Percentiles rank a stretch among this genome's conserved stretches.
These are phyloP conservation scores for Cutaneotrichosporon spelunceum DNA, from an alignment of 1,284 basidiomycete species.

Conservation along the genomic window DNA sequence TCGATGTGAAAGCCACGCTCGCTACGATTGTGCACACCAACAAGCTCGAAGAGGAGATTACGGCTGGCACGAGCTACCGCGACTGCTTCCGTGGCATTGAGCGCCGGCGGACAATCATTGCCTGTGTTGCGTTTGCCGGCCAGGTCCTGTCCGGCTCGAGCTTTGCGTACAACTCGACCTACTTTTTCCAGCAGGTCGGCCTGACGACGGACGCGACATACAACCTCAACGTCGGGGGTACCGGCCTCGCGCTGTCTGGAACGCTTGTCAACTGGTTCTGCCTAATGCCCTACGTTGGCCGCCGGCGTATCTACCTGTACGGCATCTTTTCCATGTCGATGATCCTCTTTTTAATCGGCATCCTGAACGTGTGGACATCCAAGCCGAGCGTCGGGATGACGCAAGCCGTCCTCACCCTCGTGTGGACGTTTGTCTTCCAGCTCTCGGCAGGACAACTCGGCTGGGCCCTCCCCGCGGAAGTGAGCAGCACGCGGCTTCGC, in stretches of 20 bases:
- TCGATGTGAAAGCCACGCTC: conserved; percentile 31
- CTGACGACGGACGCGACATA: conserved; percentile 15
- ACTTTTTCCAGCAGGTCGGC: conserved; percentile 31
- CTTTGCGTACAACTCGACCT: conserved; percentile 25
- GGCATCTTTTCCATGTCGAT: conserved; percentile 50
- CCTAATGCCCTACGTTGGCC: conserved; percentile 39
- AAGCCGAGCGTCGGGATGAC: conserved; percentile 9
- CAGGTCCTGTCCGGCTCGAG: conserved; percentile 28
- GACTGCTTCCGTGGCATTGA: conserved; percentile 37
- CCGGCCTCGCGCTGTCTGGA: conserved; percentile 48
- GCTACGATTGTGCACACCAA: conserved; percentile 40
- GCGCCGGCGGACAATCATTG: conserved; percentile 24
- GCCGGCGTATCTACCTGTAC: conserved; percentile 52
- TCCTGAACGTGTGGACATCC: conserved; percentile 19
- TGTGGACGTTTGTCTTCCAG: conserved; percentile 29
- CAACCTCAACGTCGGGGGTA: conserved; percentile 43
- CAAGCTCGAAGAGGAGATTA: conserved; percentile 30
- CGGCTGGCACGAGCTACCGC: conserved; percentile 25
- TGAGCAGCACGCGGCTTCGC: conserved; percentile 50
- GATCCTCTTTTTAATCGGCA: conserved; percentile 53
- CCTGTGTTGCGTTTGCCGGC: conserved; percentile 16
- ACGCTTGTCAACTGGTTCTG: conserved; percentile 49
- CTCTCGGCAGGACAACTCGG: conserved; percentile 48
- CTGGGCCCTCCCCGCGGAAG: conserved; percentile 51
- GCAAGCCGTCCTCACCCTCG: conserved; percentile 25